A percentile compares a stretch with the other conserved stretches of the same genome.
Evolutionary conservation across 148 eudicot species (phyloP).

Genomic region (Camellia lanceoleosa): DNA sequence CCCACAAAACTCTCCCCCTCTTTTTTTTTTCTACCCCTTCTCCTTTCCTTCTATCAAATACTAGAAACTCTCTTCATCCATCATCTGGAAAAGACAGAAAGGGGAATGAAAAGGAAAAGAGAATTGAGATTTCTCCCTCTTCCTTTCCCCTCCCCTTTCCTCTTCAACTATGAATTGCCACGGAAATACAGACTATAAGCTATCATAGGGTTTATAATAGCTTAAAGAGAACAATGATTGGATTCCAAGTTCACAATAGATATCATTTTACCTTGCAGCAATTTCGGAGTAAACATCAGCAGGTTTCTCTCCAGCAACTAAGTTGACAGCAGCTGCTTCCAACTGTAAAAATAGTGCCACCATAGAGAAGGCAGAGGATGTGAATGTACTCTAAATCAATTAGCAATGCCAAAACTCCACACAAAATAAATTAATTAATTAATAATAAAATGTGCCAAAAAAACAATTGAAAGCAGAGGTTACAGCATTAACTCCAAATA

Average conservation of each 20-base stretch:
- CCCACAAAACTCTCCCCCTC: background rate
- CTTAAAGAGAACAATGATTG: too few relatives aligned
- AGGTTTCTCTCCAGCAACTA: constrained; percentile 76
- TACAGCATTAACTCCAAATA: background rate
- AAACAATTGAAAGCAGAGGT: background rate
- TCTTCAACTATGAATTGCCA: background rate
- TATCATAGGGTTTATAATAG: background rate
- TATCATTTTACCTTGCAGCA: constrained; percentile 58
- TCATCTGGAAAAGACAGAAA: too few relatives aligned
- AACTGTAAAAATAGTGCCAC: constrained; percentile 36
- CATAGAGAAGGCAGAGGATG: background rate
- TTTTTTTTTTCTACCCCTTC: background rate
- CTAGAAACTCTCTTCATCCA: constrained; percentile 4
- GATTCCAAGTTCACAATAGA: background rate
- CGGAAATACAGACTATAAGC: background rate
- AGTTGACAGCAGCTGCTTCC: constrained; percentile 90
- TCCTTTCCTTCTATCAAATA: background rate
- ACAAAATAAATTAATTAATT: background rate
- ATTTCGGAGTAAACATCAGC: constrained; percentile 93
- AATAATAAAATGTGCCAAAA: background rate
- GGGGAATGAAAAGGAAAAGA: too few relatives aligned
- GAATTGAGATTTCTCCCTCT: too few relatives aligned
- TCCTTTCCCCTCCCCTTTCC: background rate
- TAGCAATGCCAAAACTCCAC: constrained; percentile 6
- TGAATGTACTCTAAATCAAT: background rate